A percentile compares a stretch with the other conserved stretches of the same genome.
phyloP scores from a whole-genome alignment of 2,329 filamentous ascomycete genomes.

The Elsinoe arachidis region DNA sequence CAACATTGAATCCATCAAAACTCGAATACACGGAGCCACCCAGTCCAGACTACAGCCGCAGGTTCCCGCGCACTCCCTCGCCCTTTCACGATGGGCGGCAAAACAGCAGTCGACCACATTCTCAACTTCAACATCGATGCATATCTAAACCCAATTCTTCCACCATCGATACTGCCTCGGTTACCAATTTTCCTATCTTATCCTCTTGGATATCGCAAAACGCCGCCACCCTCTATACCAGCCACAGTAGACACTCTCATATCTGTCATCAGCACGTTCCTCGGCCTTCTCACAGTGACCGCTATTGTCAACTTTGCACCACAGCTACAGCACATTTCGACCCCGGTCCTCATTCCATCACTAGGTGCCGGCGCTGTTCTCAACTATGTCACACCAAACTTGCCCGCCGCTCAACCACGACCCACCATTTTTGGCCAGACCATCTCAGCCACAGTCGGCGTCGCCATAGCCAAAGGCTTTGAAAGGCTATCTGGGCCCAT shows the following conservation, averaged over 20 bases:
- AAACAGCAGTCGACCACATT: conserved; percentile 13
- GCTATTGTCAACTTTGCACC: conserved; percentile 27
- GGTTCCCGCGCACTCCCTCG: no score
- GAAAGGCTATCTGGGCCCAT: conserved; percentile 29
- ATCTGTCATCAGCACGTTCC: conserved; percentile 37
- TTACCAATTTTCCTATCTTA: conserved; percentile 59
- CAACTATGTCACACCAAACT: conserved; percentile 39
- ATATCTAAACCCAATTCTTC: conserved; percentile 63
- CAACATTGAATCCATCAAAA: no score
- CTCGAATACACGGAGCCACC: no score
- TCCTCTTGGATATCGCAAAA: conserved; percentile 47
- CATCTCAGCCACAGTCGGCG: conserved; percentile 37
- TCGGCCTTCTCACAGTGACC: conserved; percentile 35
- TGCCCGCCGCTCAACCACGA: conserved; percentile 40
- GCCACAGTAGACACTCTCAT: conserved; percentile 35
- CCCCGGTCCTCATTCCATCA: conserved; percentile 1
- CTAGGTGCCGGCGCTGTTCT: conserved; percentile 41
- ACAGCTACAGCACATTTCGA: neutral
- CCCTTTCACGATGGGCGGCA: neutral
- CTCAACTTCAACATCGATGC: conserved; percentile 65
- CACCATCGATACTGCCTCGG: conserved; percentile 53
- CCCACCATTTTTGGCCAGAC: conserved; percentile 39
- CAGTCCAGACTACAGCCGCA: neutral
- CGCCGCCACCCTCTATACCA: conserved; percentile 32
- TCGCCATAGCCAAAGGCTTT: conserved; percentile 39